A percentile compares a stretch with the other conserved stretches of the same genome.
Evolutionary conservation across 2,329 filamentous ascomycete species (phyloP).

Genomic region (Juglanconis sp.): DNA sequence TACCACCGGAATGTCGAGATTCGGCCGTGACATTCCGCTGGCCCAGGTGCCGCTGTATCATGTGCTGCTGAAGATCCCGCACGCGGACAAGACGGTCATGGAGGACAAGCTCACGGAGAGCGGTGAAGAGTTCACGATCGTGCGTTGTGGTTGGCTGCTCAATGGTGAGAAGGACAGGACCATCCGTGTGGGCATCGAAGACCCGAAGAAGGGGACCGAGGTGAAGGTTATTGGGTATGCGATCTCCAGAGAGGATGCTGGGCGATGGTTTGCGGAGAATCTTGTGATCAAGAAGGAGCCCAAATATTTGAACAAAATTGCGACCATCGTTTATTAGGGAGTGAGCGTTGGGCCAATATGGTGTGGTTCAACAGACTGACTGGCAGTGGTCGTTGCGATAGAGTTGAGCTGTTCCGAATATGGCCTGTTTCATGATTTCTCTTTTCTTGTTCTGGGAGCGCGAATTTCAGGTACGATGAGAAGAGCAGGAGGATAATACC

Average conservation of each 20-base stretch:
- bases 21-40: slow-evolving; percentile 38
- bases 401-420: too few species aligned
- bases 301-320: slow-evolving; percentile 5
- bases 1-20: slow-evolving; percentile 39
- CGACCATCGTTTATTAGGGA: neutral
- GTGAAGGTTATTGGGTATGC: slow-evolving; percentile 41
- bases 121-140: slow-evolving; percentile 28
- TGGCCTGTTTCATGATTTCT: too few species aligned
- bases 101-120: slow-evolving; percentile 33
- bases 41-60: slow-evolving; percentile 40
- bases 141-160: slow-evolving; percentile 31
- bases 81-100: slow-evolving; percentile 44
- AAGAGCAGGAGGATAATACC: too few species aligned
- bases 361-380: too few species aligned
- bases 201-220: slow-evolving; percentile 30
- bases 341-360: too few species aligned
- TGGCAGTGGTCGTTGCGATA: too few species aligned
- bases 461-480: too few species aligned
- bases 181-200: slow-evolving; percentile 39
- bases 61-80: slow-evolving; percentile 33
- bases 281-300: neutral
- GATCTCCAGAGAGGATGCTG: slow-evolving; percentile 45
- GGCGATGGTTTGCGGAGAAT: slow-evolving; percentile 41
- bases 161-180: slow-evolving; percentile 21
- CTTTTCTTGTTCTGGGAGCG: too few species aligned